Base-by-base conservation (phyloP, 352 stramenopile species). In the Globisporangium rhizosaccharum region DNA sequence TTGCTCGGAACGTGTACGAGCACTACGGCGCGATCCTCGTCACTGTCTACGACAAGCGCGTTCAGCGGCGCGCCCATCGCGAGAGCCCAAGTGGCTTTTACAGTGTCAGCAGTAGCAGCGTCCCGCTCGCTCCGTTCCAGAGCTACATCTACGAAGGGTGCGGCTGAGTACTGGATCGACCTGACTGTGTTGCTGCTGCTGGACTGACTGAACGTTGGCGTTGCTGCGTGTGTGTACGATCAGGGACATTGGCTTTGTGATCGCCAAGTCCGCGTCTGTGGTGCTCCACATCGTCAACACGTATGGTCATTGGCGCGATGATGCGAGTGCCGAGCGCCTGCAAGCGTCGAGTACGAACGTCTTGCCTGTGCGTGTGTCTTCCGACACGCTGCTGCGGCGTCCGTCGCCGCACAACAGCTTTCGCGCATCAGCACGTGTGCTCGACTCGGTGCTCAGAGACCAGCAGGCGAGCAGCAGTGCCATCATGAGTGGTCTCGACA, bases 201-300 rank as follows among this genome's bases (percentile, higher is more conserved):
- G 14, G 28, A 39, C 9, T 30, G n/a, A 23, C n/a, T 20, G 6
- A 20, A 26, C 17, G 2, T 10, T 48, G 42, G n/a, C 36, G 17
- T 39, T n/a, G 7, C 2, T 51, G 42, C 44, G 14, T 61, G 4
- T 56, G 25, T 45, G 20, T 47, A 25, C 17, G 20, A 39, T 17
- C 36, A 90, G 80, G 0, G 80, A 90, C 63, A 82, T 88, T 59
- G 77, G 80, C 0, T 83, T 90, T 70, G 66, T 88, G 8, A 70
- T 90, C 30, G 72, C 77, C 4, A 79, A 71, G 63, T 72, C 54
- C 10, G 76, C 80, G 11, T 73, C 73, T 1, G 63, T 68, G 11
- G 76, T 86, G 26, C 71, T 83, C 17, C 65, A 74, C n/a, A 85
- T 88, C n/a, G 71, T 81, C 18, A 80, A 61, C 23, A 72, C 75